Conservation (phyloP, 768 basidiomycete genomes). For the Termitomyces sp. region DNA sequence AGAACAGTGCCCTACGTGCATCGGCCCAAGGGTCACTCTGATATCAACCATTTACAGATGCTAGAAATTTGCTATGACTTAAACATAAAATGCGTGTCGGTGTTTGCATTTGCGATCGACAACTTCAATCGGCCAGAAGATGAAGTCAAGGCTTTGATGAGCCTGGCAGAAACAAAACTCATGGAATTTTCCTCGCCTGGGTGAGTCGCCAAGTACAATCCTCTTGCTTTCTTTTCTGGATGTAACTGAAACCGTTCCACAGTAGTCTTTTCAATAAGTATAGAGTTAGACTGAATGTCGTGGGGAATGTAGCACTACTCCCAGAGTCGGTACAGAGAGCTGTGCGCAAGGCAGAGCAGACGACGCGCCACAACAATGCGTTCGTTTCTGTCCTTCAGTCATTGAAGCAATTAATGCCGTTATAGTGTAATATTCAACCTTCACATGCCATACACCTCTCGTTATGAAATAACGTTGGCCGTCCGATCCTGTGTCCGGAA, state of each 20-base stretch:
- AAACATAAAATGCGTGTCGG: constrained; percentile 78
- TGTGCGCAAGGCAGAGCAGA: constrained; percentile 61
- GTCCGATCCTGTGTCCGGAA: constrained; percentile 48
- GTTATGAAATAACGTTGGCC: constrained; percentile 87
- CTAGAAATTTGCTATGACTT: constrained; percentile 81
- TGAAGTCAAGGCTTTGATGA: constrained; percentile 87
- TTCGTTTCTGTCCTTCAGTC: constrained; percentile 21
- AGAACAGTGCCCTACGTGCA: constrained; percentile 8
- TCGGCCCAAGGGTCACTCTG: neutral
- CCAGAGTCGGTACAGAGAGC: constrained; percentile 72
- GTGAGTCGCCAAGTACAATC: constrained; percentile 37
- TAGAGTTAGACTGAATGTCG: constrained; percentile 77
- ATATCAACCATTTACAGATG: constrained; percentile 43
- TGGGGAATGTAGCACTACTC: constrained; percentile 71
- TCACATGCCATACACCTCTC: constrained; percentile 88
- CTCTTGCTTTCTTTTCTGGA: neutral
- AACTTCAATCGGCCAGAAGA: constrained; percentile 87
- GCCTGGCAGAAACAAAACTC: constrained; percentile 71
- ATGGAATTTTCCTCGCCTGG: constrained; percentile 76
- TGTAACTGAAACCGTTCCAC: neutral
- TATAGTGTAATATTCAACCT: constrained; percentile 83
- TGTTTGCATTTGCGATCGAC: constrained; percentile 98
- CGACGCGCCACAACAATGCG: constrained; percentile 74
- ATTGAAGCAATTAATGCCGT: neutral
- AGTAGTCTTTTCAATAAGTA: constrained; percentile 80